A percentile compares a stretch with the other conserved stretches of the same genome.
Evolutionary conservation across 106 monocot genomes (phyloP).

Genomic region (Dioscorea dumetorum): DNA sequence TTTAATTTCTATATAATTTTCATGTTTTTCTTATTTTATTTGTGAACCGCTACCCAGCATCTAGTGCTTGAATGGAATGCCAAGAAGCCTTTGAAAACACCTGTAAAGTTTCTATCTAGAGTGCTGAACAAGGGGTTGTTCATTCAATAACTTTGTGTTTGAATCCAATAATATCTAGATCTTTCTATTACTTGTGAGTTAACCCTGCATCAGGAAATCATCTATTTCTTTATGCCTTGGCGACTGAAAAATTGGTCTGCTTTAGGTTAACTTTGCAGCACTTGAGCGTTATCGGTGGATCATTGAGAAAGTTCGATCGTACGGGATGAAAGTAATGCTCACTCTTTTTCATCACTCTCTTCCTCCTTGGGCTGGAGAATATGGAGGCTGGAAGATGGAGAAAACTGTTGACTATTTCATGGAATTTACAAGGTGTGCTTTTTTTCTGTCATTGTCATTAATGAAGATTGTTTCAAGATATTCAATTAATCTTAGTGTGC

Average conservation of each 20-base stretch:
- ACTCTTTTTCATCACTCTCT: slow-evolving; percentile 98
- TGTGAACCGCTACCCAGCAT: not conserved
- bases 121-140: no score
- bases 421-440: slow-evolving; percentile 69
- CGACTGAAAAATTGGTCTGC: not conserved
- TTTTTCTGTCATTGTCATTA: not conserved
- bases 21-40: not conserved
- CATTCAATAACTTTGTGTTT: no score
- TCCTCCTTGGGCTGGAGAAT: slow-evolving; percentile 95
- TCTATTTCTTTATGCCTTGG: no score
- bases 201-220: no score
- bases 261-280: slow-evolving; percentile 86
- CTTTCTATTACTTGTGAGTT: no score
- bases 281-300: slow-evolving; percentile 92
- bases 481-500: no score
- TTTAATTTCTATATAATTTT: not conserved
- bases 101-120: no score
- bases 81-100: no score
- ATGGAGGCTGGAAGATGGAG: slow-evolving; percentile 94
- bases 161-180: no score
- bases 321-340: slow-evolving; percentile 97
- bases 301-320: slow-evolving; percentile 67
- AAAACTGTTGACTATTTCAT: slow-evolving; percentile 95
- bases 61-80: no score
- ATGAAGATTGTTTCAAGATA: no score